Evolutionary conservation across 805 yeast genomes (phyloP), one percentile per base, ranked within the genome.

Genomic region (Sugiyamaella americana): DNA sequence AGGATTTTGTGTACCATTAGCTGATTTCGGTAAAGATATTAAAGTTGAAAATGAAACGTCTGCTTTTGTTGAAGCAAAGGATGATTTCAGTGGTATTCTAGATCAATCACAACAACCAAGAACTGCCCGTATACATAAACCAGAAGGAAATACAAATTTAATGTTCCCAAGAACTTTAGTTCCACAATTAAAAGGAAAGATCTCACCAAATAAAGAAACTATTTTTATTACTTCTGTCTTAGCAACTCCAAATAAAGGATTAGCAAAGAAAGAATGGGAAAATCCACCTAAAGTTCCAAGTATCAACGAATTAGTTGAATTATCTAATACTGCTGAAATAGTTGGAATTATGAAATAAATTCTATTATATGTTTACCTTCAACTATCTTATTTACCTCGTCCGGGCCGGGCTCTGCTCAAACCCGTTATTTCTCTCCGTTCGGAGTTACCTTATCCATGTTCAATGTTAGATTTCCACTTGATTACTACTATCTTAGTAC

Each of bases 111-210:
- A 29, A n/a, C 19, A 29, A 22, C 5, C 16, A 17, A 36, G 54
- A 13, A 19, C 23, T 5, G 44, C 43, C 4, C 22, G 51, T 6
- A 20, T 49, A 21, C 46, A 37, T 22, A 23, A 13, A 5, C 51
- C 55, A 5, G 47, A 41, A 22, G 53, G 53, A 2, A 47, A 50
- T 38, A 44, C 51, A 21, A 52, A 47, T 35, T 22, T 52, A 1
- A 24, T 41, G 34, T 41, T 40, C 41, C 39, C 53, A 8, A 21
- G 35, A 11, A 50, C 55, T 1, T 8, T 32, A 5, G 47, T 52
- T 5, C 51, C 55, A 13, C 55, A 52, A 41, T 24, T 52, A 16
- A 18, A 16, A 6, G 51, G 49, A 1, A 39, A 41, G 3, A 37
- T 52, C 5, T 29, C 37, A n/a, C 43, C 50, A 6, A 40, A 40